Evolutionary conservation across 2,329 filamentous ascomycete species (phyloP), one percentile per base, ranked within the genome.

Genomic region (Lachnellula suecica): DNA sequence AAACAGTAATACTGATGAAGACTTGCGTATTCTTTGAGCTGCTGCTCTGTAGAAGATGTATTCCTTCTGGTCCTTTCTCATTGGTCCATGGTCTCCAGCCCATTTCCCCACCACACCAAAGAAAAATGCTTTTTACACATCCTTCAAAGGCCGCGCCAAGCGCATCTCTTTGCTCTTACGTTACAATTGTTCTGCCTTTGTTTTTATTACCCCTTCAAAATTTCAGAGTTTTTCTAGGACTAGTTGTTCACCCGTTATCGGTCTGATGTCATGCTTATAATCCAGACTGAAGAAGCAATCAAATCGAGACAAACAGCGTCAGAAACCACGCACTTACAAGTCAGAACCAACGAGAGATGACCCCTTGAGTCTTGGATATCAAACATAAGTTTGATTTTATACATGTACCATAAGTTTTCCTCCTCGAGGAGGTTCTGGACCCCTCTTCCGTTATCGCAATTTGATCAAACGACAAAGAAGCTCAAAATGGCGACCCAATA

Each of bases 401-500:
- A n/a, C n/a, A n/a, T n/a, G n/a, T n/a, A n/a, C n/a, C n/a, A n/a
- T 15, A 34, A 34, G n/a, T 11, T 15, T 34, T 13, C 11, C 6
- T 13, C 29, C 6, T 10, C 29, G 9, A 34, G 8, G 11, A 34
- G 29, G 6, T 34, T n/a, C n/a, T n/a, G n/a, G n/a, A 10, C 29
- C 11, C 29, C 29, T 13, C 7, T 11, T 10, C 19, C 35, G 10
- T 6, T 38, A 38, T 38, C 35, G 10, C 2, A n/a, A 5, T 38
- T 17, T 38, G 15, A 17, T 7, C 15, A 17, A 17, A 13, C n/a
- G 19, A 4, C 35, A 10, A 17, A 17, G 22, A 4, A 25, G 3
- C 4, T 20, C 53, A 58, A 45, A 4, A 65, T 64, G 60, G 55
- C 58, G 8, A 52, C 59, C 15, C 58, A 61, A 29, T 61, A 61